Evolutionary conservation across 345 rosid genomes (phyloP).

Genomic region (Sonneratia alba): DNA sequence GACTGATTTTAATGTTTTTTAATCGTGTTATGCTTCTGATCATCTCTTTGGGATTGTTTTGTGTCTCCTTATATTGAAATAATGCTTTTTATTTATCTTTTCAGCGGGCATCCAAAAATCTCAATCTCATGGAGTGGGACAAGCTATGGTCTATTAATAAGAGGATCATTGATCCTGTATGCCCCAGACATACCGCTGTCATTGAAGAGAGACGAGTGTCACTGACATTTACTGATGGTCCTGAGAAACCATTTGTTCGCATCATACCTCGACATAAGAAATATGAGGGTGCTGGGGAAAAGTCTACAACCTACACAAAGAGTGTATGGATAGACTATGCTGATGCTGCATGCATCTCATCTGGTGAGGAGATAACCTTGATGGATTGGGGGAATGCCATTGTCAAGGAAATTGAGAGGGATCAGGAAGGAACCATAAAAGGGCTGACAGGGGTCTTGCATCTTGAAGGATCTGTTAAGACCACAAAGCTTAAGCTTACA

Average conservation of each 20-base stretch:
- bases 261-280: slow-evolving; percentile 81
- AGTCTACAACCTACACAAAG: slow-evolving; percentile 72
- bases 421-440: slow-evolving; percentile 44
- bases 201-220: slow-evolving; percentile 46
- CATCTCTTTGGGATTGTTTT: background rate
- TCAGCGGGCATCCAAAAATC: slow-evolving; percentile 89
- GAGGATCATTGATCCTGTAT: slow-evolving; percentile 86
- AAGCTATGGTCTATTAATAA: slow-evolving; percentile 93
- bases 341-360: slow-evolving; percentile 61
- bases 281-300: slow-evolving; percentile 87
- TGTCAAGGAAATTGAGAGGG: slow-evolving; percentile 55
- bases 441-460: slow-evolving; percentile 55
- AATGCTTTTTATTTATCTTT: slow-evolving; percentile 1
- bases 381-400: slow-evolving; percentile 96
- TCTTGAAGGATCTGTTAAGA: slow-evolving; percentile 83
- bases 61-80: slow-evolving; percentile 3
- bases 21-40: background rate
- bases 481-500: slow-evolving; percentile 82
- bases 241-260: slow-evolving; percentile 61
- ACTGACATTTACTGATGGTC: slow-evolving; percentile 54
- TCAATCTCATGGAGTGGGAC: slow-evolving; percentile 98
- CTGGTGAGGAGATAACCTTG: slow-evolving; percentile 70
- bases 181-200: slow-evolving; percentile 94
- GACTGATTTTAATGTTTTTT: background rate
- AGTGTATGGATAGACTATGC: slow-evolving; percentile 72